phyloP scores from a whole-genome alignment of 2,329 filamentous ascomycete genomes.

The Botrytis paeoniae region DNA sequence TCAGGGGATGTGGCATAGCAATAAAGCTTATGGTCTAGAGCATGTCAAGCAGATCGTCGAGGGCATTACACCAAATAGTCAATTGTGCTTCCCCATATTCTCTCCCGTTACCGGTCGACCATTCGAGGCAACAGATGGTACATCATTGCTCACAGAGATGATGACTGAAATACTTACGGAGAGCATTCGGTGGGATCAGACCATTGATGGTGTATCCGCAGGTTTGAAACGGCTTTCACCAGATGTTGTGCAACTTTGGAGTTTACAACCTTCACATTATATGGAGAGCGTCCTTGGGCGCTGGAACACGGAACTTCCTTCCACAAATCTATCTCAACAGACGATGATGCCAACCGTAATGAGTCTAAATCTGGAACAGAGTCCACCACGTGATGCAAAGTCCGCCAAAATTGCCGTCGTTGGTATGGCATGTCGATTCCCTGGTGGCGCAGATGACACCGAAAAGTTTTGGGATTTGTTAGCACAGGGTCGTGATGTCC shows the following conservation, averaged over 20 bases:
- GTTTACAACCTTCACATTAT: not conserved
- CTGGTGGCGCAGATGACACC: not conserved
- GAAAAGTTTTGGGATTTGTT: conserved; percentile 7
- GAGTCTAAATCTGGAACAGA: not conserved
- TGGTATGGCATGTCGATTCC: conserved; percentile 2
- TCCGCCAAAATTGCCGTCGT: conserved; percentile 12
- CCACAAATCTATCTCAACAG: not conserved
- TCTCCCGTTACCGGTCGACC: not conserved
- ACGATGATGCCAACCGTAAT: not conserved
- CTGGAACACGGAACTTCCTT: not conserved
- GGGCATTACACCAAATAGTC: not conserved
- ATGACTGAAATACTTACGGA: not conserved
- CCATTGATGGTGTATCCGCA: not conserved
- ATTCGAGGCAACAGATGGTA: not conserved
- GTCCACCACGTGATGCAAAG: not conserved
- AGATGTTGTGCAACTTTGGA: not conserved
- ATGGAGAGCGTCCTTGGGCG: not conserved
- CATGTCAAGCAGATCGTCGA: not conserved
- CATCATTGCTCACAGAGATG: not conserved
- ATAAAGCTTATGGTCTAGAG: not conserved
- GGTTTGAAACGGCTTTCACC: not conserved
- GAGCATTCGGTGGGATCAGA: not conserved
- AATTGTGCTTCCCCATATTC: not conserved
- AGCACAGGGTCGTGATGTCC: not conserved
- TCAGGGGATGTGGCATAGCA: not conserved